These are phyloP conservation scores for Paecilomyces formosus DNA, from an alignment of 2,329 filamentous ascomycete genomes.

Conservation along the genomic window DNA sequence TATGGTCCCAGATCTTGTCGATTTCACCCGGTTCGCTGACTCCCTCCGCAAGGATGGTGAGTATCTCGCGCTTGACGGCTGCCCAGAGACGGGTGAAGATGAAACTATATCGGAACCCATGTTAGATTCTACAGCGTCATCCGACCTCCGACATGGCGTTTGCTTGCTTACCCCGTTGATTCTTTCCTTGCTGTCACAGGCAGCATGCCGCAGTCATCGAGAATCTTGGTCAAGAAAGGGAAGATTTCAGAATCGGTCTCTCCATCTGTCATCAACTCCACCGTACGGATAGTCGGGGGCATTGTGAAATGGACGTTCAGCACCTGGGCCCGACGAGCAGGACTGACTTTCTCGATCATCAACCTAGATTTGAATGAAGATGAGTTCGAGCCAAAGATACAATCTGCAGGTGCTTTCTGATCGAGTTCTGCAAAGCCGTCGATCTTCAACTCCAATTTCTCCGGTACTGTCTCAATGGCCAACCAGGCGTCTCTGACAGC, in stretches of 20 bases:
- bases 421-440: constrained; percentile 41
- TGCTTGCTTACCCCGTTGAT: constrained; percentile 32
- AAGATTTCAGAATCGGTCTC: constrained; percentile 38
- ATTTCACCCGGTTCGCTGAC: constrained; percentile 43
- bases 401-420: constrained; percentile 32
- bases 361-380: constrained; percentile 45
- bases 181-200: constrained; percentile 40
- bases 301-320: constrained; percentile 48
- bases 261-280: constrained; percentile 49
- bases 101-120: constrained; percentile 21
- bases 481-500: constrained; percentile 45
- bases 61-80: constrained; percentile 46
- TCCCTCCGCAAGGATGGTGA: constrained; percentile 44
- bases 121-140: background rate
- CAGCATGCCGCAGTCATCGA: constrained; percentile 33
- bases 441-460: constrained; percentile 43
- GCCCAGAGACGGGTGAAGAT: constrained; percentile 52
- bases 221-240: constrained; percentile 33
- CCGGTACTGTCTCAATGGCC: constrained; percentile 47
- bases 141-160: background rate
- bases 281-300: constrained; percentile 36
- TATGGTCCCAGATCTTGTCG: constrained; percentile 31
- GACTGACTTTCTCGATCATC: constrained; percentile 36
- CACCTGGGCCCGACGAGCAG: constrained; percentile 13
- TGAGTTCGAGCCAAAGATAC: constrained; percentile 44